phyloP scores from a whole-genome alignment of 1,139 yeast genomes.

The Sugiyamaella paludigena region DNA sequence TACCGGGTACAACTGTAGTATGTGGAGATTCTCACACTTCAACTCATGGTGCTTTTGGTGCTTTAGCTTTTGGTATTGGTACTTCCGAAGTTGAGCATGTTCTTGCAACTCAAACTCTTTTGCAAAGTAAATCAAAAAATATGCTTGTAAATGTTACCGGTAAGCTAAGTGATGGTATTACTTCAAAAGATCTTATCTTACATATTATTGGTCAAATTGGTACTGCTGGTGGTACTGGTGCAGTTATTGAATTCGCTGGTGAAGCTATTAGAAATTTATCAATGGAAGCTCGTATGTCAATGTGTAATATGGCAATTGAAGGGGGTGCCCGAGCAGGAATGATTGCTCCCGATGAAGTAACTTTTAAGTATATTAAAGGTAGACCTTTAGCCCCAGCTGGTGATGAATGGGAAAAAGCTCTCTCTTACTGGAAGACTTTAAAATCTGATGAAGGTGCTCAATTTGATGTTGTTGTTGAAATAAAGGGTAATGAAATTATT shows the following conservation, averaged over 20 bases:
- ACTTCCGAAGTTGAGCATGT: constrained; percentile 99
- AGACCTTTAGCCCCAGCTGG: constrained; percentile 95
- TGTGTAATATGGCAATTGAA: constrained; percentile 98
- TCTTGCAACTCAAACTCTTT: constrained; percentile 92
- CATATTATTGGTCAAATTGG: constrained; percentile 96
- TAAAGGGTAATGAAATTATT: constrained; percentile 78
- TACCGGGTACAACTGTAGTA: constrained; percentile 97
- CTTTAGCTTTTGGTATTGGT: constrained; percentile 98
- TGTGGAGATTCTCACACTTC: constrained; percentile 99
- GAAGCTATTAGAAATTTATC: constrained; percentile 83
- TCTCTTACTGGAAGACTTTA: constrained; percentile 83
- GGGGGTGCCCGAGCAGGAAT: constrained; percentile 99
- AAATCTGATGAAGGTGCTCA: constrained; percentile 85
- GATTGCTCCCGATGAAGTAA: constrained; percentile 91
- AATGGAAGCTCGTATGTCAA: constrained; percentile 99
- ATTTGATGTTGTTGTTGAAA: constrained; percentile 79
- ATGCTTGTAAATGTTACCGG: constrained; percentile 89
- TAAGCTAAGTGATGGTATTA: constrained; percentile 78
- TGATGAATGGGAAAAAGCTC: constrained; percentile 91
- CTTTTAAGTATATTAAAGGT: constrained; percentile 85
- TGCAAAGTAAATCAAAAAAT: constrained; percentile 92
- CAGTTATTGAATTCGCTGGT: constrained; percentile 96
- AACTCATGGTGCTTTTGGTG: constrained; percentile 97
- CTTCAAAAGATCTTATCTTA: constrained; percentile 90
- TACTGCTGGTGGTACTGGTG: constrained; percentile 99